Evolutionary conservation across 75 land plant species (phyloP).

Genomic region (Pseudotsuga menziesii): DNA sequence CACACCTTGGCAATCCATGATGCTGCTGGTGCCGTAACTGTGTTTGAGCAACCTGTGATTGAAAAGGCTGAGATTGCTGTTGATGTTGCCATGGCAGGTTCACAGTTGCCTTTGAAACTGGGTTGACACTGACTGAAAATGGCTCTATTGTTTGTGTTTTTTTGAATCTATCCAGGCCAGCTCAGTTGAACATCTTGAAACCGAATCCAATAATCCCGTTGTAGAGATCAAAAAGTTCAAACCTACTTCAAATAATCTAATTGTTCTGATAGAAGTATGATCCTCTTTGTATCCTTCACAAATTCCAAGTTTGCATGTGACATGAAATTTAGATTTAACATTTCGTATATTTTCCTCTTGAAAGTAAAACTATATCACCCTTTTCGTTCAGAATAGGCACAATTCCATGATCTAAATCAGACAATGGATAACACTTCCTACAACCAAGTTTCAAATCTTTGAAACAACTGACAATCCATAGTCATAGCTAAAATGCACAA

Average conservation of each 20-base stretch:
- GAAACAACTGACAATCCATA: no score
- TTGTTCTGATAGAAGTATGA: background rate
- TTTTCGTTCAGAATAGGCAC: background rate
- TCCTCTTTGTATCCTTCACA: background rate
- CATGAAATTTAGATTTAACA: background rate
- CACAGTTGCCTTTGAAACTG: constrained; percentile 18
- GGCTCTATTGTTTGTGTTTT: constrained; percentile 86
- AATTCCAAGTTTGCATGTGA: background rate
- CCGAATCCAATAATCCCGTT: background rate
- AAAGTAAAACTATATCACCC: background rate
- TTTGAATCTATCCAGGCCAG: constrained; percentile 87
- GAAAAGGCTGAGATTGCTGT: constrained; percentile 6
- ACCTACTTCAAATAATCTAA: background rate
- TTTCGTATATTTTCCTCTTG: background rate
- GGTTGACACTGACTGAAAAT: constrained; percentile 60
- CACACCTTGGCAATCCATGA: constrained; percentile 3
- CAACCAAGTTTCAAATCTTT: no score
- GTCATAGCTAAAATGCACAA: no score
- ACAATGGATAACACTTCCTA: no score
- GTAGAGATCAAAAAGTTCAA: background rate
- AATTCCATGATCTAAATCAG: no score
- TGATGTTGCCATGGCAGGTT: no score
- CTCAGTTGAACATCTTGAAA: constrained; percentile 42
- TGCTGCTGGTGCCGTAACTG: constrained; percentile 8
- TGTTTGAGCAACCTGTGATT: constrained; percentile 13